A percentile compares a stretch with the other conserved stretches of the same genome.
Evolutionary conservation across 768 basidiomycete species (phyloP).

Genomic region (Lactarius evosmus): DNA sequence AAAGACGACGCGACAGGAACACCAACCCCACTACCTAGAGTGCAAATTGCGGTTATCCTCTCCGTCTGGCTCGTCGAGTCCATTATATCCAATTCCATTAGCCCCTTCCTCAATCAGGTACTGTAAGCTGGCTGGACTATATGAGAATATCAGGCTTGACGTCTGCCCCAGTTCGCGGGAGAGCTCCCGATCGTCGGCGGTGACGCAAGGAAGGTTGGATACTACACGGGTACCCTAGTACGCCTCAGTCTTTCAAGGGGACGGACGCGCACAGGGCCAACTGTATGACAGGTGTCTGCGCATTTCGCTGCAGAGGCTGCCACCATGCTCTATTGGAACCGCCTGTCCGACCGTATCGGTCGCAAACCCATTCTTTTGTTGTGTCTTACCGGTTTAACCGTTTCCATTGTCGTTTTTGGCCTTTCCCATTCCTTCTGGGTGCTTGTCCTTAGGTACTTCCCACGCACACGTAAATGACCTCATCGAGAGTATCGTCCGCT

Average conservation of each 20-base stretch:
- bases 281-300: constrained; percentile 40
- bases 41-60: constrained; percentile 45
- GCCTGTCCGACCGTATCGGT: constrained; percentile 45
- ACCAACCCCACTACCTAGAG: constrained; percentile 43
- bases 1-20: background rate
- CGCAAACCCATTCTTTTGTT: constrained; percentile 30
- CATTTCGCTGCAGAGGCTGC: constrained; percentile 46
- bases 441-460: constrained; percentile 21
- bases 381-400: constrained; percentile 36
- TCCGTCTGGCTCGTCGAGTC: constrained; percentile 48
- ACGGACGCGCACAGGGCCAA: background rate
- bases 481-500: background rate
- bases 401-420: constrained; percentile 38
- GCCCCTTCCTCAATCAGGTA: constrained; percentile 50
- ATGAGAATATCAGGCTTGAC: no score
- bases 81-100: constrained; percentile 45
- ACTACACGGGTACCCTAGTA: constrained; percentile 47
- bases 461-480: background rate
- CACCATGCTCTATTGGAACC: constrained; percentile 45
- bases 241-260: constrained; percentile 27
- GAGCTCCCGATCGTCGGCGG: constrained; percentile 44
- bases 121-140: background rate
- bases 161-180: constrained; percentile 38
- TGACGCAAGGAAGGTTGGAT: constrained; percentile 32
- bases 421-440: constrained; percentile 36